Percentiles rank a stretch among this genome's conserved stretches.
Conservation (phyloP, 2,329 filamentous ascomycete species). For the Alternaria arborescens region DNA sequence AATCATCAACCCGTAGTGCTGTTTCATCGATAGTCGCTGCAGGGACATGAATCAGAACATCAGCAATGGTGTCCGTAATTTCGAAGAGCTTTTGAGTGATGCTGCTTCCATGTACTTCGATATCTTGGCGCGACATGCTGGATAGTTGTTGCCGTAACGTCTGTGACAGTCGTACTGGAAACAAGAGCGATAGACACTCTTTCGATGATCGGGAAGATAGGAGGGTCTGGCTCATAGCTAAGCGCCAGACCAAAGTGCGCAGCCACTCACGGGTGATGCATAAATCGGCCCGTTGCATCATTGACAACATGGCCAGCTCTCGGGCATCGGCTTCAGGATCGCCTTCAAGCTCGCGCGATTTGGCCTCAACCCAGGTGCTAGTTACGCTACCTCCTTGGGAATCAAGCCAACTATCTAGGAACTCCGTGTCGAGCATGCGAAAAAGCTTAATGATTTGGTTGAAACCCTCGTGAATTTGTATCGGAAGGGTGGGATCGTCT, state of each 20-base stretch:
- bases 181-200: conserved; percentile 54
- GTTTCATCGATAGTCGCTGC: conserved; percentile 58
- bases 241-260: conserved; percentile 59
- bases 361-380: conserved; percentile 56
- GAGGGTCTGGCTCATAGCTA: conserved; percentile 59
- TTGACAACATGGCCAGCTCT: conserved; percentile 51
- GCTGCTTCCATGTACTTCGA: conserved; percentile 64
- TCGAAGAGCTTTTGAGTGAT: conserved; percentile 69
- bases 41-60: conserved; percentile 64
- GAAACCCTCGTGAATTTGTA: conserved; percentile 54
- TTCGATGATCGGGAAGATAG: conserved; percentile 52
- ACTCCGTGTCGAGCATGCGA: conserved; percentile 55
- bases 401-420: conserved; percentile 57
- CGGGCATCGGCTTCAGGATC: conserved; percentile 48
- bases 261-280: conserved; percentile 61
- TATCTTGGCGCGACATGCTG: conserved; percentile 55
- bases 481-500: conserved; percentile 51
- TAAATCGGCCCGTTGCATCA: conserved; percentile 60
- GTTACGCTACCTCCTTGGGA: conserved; percentile 49
- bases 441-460: conserved; percentile 58
- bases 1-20: conserved; percentile 61
- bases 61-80: conserved; percentile 67
- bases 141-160: conserved; percentile 55
- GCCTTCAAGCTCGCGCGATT: conserved; percentile 55
- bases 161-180: conserved; percentile 56